phyloP scores from a whole-genome alignment of 768 basidiomycete species.

The Hericium coralloides region DNA sequence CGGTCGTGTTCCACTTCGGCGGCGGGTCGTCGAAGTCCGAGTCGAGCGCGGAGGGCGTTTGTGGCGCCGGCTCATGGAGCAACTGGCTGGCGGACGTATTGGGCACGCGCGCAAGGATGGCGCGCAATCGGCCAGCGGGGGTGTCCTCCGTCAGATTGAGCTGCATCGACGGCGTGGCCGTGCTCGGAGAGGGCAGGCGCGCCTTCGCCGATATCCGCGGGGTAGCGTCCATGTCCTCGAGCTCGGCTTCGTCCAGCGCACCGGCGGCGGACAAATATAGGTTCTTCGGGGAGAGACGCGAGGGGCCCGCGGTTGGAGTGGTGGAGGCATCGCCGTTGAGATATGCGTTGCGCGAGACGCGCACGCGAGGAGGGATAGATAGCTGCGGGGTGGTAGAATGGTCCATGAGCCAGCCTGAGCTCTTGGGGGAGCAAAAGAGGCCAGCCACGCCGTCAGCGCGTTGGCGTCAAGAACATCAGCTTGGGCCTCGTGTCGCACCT shows the following conservation, averaged over 20 bases:
- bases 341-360: neutral
- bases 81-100: constrained; percentile 7
- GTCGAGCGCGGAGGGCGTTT: constrained; percentile 11
- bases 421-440: no score
- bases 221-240: constrained; percentile 11
- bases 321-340: neutral
- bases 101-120: constrained; percentile 8
- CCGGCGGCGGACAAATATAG: neutral
- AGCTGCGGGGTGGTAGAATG: neutral
- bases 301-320: neutral
- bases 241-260: constrained; percentile 5
- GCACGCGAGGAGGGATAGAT: neutral
- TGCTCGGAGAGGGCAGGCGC: constrained; percentile 9
- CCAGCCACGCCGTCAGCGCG: no score
- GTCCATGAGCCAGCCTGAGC: neutral
- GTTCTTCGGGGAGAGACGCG: neutral
- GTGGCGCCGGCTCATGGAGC: constrained; percentile 11
- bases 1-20: constrained; percentile 7
- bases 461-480: no score
- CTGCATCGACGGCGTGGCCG: neutral
- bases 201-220: constrained; percentile 10
- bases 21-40: constrained; percentile 13
- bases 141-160: constrained; percentile 5
- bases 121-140: constrained; percentile 11
- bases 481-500: no score